Conservation (phyloP, 495 filamentous ascomycete genomes). For the Penicillium waksmanii region DNA sequence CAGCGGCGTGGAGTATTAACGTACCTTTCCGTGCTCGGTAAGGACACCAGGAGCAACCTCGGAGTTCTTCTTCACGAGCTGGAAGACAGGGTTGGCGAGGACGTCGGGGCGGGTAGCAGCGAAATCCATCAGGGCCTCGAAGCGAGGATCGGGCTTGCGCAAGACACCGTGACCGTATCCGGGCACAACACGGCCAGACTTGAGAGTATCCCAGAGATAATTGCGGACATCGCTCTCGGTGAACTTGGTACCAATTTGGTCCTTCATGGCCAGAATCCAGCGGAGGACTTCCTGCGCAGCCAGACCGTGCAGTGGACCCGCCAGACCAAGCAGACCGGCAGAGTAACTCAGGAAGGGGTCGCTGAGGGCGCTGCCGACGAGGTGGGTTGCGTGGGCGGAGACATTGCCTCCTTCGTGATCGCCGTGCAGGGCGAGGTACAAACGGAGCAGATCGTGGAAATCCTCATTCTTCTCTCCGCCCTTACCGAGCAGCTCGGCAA, state of each 20-base stretch:
- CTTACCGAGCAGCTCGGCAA: conserved; percentile 94
- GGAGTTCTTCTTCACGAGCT: conserved; percentile 85
- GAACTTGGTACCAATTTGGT: conserved; percentile 76
- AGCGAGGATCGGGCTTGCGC: conserved; percentile 94
- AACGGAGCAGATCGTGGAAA: conserved; percentile 91
- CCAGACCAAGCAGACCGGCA: conserved; percentile 92
- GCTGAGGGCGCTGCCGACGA: conserved; percentile 93
- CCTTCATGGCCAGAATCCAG: conserved; percentile 94
- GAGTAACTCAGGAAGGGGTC: conserved; percentile 96
- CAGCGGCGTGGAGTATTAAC: neutral
- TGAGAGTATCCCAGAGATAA: conserved; percentile 92
- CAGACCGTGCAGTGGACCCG: conserved; percentile 91
- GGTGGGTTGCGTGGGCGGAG: conserved; percentile 94
- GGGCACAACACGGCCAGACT: conserved; percentile 91
- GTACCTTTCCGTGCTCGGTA: conserved; percentile 85
- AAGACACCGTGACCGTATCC: conserved; percentile 99
- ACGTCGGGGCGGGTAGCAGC: conserved; percentile 83
- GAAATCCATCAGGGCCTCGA: conserved; percentile 96
- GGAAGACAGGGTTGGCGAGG: conserved; percentile 84
- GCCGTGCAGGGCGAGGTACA: conserved; percentile 95
- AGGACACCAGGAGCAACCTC: conserved; percentile 84
- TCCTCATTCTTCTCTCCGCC: conserved; percentile 80
- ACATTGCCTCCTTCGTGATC: conserved; percentile 99
- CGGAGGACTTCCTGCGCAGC: conserved; percentile 97
- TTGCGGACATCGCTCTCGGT: conserved; percentile 76